Percentiles rank a stretch among this genome's conserved stretches.
These are phyloP conservation scores for Henckelia pumila DNA, from an alignment of 257 asterid species.

Conservation along the genomic window DNA sequence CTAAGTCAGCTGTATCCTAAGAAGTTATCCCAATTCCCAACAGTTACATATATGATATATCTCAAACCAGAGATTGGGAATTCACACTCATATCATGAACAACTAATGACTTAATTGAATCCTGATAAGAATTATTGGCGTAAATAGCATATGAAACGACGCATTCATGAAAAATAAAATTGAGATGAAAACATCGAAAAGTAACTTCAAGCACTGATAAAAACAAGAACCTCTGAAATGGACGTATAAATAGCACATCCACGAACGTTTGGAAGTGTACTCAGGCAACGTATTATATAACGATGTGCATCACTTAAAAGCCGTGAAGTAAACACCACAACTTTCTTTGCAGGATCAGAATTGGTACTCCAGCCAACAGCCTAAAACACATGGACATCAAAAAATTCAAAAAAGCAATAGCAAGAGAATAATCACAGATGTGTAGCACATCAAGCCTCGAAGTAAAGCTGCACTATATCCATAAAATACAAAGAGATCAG, in stretches of 20 bases:
- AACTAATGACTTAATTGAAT: slow-evolving; percentile 3
- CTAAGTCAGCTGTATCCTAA: neutral
- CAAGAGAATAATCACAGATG: neutral
- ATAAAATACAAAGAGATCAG: slow-evolving; percentile 20
- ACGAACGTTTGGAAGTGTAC: slow-evolving; percentile 48
- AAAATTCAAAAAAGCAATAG: slow-evolving; percentile 13
- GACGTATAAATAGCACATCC: slow-evolving; percentile 72
- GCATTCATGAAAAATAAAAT: neutral
- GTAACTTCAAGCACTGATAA: slow-evolving; percentile 7
- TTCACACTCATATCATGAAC: neutral
- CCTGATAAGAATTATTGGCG: slow-evolving; percentile 10
- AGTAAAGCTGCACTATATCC: slow-evolving; percentile 6
- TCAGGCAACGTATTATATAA: slow-evolving; percentile 77
- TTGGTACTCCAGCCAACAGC: slow-evolving; percentile 56
- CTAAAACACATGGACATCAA: slow-evolving; percentile 35
- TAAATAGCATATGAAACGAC: neutral
- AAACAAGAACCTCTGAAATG: slow-evolving; percentile 73
- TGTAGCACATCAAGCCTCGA: neutral
- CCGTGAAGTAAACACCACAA: slow-evolving; percentile 77
- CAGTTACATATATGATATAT: neutral
- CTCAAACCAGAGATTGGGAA: neutral
- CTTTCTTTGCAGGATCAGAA: slow-evolving; percentile 54
- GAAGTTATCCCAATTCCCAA: too few species aligned
- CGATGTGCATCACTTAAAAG: slow-evolving; percentile 93
- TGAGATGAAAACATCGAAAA: slow-evolving; percentile 1